These are phyloP conservation scores for Entophlyctis luteolus DNA, from an alignment of 192 early-diverging fungal species.

Conservation along the genomic window DNA sequence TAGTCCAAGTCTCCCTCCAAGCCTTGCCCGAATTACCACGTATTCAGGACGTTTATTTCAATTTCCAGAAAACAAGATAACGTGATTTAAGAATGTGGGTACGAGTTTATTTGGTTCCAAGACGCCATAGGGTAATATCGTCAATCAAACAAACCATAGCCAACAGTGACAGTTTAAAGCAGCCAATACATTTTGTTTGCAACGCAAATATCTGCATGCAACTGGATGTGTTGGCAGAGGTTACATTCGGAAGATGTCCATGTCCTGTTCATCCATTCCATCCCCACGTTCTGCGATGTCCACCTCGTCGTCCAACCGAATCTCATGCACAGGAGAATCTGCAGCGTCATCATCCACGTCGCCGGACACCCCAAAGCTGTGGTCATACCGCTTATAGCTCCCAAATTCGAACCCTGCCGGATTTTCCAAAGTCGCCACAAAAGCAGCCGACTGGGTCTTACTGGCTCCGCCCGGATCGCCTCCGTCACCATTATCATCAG, in stretches of 20 bases:
- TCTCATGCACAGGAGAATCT: constrained; percentile 1
- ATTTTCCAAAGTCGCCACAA: background rate
- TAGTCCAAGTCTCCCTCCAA: too few species aligned
- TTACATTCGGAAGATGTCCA: background rate
- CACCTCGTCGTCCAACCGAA: background rate
- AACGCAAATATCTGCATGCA: too few species aligned
- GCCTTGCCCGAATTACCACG: too few species aligned
- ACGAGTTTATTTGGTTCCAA: too few species aligned
- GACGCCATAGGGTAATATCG: too few species aligned
- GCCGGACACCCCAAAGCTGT: background rate
- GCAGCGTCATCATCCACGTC: background rate
- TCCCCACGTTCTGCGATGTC: background rate
- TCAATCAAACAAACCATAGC: too few species aligned
- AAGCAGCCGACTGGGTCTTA: background rate
- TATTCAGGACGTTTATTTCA: too few species aligned
- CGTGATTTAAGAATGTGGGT: too few species aligned
- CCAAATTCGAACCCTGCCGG: constrained; percentile 17
- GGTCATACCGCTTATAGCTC: background rate
- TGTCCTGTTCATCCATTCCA: background rate
- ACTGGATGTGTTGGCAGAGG: too few species aligned
- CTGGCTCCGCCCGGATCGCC: background rate
- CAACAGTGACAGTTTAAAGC: too few species aligned
- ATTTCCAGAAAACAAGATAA: too few species aligned
- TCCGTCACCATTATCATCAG: background rate
- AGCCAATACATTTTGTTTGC: too few species aligned